Conservation (phyloP, 768 basidiomycete species). For the Pholiota molesta region DNA sequence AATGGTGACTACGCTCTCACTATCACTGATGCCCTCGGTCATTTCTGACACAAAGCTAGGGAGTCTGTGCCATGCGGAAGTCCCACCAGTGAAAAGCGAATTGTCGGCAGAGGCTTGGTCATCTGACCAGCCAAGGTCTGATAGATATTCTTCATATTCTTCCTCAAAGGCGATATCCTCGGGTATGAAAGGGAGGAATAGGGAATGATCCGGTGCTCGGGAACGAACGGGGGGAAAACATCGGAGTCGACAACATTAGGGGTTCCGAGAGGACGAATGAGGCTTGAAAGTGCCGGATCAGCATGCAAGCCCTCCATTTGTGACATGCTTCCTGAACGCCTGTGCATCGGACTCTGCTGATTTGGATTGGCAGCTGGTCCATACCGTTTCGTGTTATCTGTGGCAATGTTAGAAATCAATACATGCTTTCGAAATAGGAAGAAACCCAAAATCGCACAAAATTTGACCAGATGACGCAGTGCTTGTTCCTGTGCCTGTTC, state of each 20-base stretch:
- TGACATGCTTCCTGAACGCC: slow-evolving; percentile 83
- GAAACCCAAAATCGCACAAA: slow-evolving; percentile 64
- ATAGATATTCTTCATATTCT: slow-evolving; percentile 95
- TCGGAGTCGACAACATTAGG: slow-evolving; percentile 83
- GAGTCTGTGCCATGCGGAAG: slow-evolving; percentile 82
- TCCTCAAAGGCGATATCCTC: slow-evolving; percentile 96
- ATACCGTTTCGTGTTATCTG: slow-evolving; percentile 93
- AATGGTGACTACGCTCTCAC: slow-evolving; percentile 90
- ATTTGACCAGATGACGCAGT: slow-evolving; percentile 89
- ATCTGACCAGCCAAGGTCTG: slow-evolving; percentile 80
- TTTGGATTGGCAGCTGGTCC: slow-evolving; percentile 57
- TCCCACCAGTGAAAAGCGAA: slow-evolving; percentile 29
- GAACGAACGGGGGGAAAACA: slow-evolving; percentile 95
- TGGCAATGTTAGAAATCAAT: slow-evolving; percentile 8
- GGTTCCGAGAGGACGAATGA: slow-evolving; percentile 76
- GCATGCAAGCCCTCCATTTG: slow-evolving; percentile 78
- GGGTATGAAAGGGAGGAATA: slow-evolving; percentile 88
- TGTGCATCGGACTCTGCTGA: slow-evolving; percentile 60
- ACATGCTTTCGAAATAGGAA: slow-evolving; percentile 1
- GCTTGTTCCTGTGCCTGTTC: slow-evolving; percentile 91
- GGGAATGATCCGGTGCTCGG: slow-evolving; percentile 79
- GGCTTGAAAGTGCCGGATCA: slow-evolving; percentile 72
- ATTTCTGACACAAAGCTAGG: slow-evolving; percentile 79
- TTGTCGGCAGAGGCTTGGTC: slow-evolving; percentile 36
- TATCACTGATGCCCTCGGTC: slow-evolving; percentile 90